Conservation (phyloP, 163 green algal genomes). For the Chlorella variabilis region DNA sequence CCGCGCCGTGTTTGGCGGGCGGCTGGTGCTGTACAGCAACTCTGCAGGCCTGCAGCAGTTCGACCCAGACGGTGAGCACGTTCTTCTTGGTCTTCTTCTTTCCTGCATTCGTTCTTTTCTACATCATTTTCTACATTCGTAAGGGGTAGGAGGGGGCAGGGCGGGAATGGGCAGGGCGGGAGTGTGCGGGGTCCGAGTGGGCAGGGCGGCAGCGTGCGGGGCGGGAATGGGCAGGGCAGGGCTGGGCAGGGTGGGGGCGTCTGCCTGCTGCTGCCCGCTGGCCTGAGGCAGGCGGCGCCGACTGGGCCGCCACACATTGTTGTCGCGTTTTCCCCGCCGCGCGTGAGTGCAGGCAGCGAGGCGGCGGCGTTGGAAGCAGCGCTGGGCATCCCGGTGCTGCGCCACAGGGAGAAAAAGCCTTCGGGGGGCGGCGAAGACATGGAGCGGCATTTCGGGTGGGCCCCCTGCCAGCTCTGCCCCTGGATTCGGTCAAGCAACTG, state of each 20-base stretch:
- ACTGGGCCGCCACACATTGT: background rate
- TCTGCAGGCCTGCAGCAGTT: slow-evolving; percentile 82
- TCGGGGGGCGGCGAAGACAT: slow-evolving; percentile 73
- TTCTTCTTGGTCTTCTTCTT: too few relatives aligned
- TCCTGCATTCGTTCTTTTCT: too few relatives aligned
- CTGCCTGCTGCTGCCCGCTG: too few relatives aligned
- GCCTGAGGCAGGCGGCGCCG: too few relatives aligned
- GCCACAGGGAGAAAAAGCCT: slow-evolving; percentile 91
- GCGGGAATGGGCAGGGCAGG: too few relatives aligned
- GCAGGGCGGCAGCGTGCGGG: too few relatives aligned
- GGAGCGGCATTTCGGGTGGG: slow-evolving; percentile 79
- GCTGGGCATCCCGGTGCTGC: slow-evolving; percentile 79
- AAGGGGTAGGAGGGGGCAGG: too few relatives aligned
- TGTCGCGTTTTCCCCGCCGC: background rate
- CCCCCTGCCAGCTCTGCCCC: background rate
- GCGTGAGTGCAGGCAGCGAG: slow-evolving; percentile 67
- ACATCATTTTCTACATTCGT: too few relatives aligned
- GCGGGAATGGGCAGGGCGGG: too few relatives aligned
- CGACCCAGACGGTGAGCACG: slow-evolving; percentile 72
- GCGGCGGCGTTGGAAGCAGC: slow-evolving; percentile 73
- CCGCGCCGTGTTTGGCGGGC: slow-evolving; percentile 59
- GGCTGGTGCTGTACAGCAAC: slow-evolving; percentile 78
- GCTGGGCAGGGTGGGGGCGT: too few relatives aligned
- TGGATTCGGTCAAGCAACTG: background rate
- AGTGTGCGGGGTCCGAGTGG: background rate